phyloP scores from a whole-genome alignment of 345 rosid genomes.

The Laguncularia racemosa region DNA sequence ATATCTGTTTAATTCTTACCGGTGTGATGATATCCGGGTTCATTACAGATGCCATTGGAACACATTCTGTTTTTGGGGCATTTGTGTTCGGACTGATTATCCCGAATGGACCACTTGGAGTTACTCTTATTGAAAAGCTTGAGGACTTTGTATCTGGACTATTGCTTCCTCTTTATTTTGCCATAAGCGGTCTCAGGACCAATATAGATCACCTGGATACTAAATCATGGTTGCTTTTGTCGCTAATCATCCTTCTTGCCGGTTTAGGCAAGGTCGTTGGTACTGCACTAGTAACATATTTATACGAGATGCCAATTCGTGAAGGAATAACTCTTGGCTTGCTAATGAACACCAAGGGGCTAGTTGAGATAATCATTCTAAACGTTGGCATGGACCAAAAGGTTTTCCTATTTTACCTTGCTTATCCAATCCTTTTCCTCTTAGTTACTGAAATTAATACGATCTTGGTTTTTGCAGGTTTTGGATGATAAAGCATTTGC shows the following conservation, averaged over 20 bases:
- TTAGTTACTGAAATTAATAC: not conserved
- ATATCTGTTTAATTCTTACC: slow-evolving; percentile 73
- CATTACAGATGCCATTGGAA: slow-evolving; percentile 88
- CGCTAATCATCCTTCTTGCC: slow-evolving; percentile 43
- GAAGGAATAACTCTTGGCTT: slow-evolving; percentile 87
- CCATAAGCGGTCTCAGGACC: slow-evolving; percentile 89
- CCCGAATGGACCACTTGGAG: slow-evolving; percentile 87
- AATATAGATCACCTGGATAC: slow-evolving; percentile 34
- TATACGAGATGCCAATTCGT: slow-evolving; percentile 64
- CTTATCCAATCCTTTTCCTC: not conserved
- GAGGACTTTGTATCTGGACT: slow-evolving; percentile 98
- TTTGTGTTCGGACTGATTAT: slow-evolving; percentile 84
- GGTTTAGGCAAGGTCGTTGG: slow-evolving; percentile 68
- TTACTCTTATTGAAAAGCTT: slow-evolving; percentile 80
- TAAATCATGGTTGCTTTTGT: slow-evolving; percentile 40
- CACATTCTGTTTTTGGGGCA: slow-evolving; percentile 92
- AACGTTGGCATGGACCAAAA: slow-evolving; percentile 87
- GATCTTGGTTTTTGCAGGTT: slow-evolving; percentile 32
- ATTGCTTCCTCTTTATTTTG: slow-evolving; percentile 83
- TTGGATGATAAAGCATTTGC: slow-evolving; percentile 75
- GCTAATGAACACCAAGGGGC: slow-evolving; percentile 93
- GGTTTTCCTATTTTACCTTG: slow-evolving; percentile 19
- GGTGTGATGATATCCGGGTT: slow-evolving; percentile 95
- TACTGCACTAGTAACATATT: slow-evolving; percentile 39
- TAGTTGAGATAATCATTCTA: slow-evolving; percentile 82